phyloP scores from a whole-genome alignment of 148 eudicot genomes.

The Rhododendron simsii region DNA sequence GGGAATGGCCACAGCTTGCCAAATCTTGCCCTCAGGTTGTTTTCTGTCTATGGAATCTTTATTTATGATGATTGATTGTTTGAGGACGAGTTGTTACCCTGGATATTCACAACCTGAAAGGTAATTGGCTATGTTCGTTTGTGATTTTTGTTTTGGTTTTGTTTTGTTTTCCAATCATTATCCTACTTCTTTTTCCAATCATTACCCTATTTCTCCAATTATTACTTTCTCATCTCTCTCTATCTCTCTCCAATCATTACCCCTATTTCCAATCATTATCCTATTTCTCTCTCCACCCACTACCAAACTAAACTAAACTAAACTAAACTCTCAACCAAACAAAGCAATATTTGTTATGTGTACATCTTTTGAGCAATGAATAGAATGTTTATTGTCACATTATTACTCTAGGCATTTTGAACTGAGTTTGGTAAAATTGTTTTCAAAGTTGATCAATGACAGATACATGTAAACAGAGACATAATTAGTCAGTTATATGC shows the following conservation, averaged over 20 bases:
- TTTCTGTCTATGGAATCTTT: conserved; percentile 14
- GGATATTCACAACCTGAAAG: not conserved
- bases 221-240: too few species aligned
- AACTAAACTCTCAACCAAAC: too few species aligned
- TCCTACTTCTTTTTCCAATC: too few species aligned
- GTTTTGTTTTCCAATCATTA: too few species aligned
- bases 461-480: too few species aligned
- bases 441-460: not conserved
- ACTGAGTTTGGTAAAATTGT: not conserved
- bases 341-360: not conserved
- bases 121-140: too few species aligned
- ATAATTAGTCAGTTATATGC: not conserved
- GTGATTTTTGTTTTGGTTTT: too few species aligned
- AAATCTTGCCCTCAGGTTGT: conserved; percentile 82
- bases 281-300: too few species aligned
- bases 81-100: not conserved
- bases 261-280: too few species aligned
- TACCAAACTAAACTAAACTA: too few species aligned
- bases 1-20: conserved; percentile 78
- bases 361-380: not conserved
- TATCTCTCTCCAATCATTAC: too few species aligned
- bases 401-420: not conserved
- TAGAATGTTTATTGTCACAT: not conserved
- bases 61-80: conserved; percentile 14
- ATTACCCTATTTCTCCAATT: too few species aligned